Conservation (phyloP, 2,329 filamentous ascomycete species). For the Pestalotiopsis sp. region DNA sequence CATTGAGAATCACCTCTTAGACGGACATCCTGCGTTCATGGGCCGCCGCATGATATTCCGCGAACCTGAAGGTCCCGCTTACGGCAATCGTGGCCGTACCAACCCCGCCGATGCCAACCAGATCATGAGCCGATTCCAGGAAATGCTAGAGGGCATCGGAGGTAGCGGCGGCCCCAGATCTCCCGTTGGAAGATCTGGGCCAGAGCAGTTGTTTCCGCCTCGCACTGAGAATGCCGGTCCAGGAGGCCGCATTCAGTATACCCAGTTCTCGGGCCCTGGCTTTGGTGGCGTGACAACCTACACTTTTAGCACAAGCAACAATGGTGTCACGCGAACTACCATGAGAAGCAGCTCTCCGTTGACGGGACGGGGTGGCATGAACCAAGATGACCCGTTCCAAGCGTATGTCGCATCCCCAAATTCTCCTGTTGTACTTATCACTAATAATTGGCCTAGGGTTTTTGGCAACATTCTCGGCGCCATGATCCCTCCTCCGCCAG, state of each 20-base stretch:
- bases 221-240: constrained; percentile 19
- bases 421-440: constrained; percentile 16
- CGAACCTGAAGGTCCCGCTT: constrained; percentile 20
- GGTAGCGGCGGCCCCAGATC: constrained; percentile 19
- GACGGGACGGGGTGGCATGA: constrained; percentile 9
- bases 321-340: constrained; percentile 28
- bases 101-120: constrained; percentile 28
- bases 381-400: constrained; percentile 44
- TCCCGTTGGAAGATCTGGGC: constrained; percentile 26
- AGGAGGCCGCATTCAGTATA: constrained; percentile 24
- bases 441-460: constrained; percentile 44
- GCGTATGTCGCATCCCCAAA: constrained; percentile 40
- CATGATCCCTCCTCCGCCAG: constrained; percentile 35
- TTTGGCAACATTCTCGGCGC: constrained; percentile 48
- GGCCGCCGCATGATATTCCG: constrained; percentile 38
- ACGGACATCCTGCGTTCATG: constrained; percentile 43
- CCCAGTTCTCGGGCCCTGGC: constrained; percentile 38
- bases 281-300: constrained; percentile 46
- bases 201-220: constrained; percentile 24
- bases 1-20: constrained; percentile 53
- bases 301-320: constrained; percentile 46
- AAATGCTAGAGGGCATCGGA: constrained; percentile 32
- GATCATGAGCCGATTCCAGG: constrained; percentile 42
- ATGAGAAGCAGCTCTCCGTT: constrained; percentile 7
- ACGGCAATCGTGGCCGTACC: constrained; percentile 18